These are phyloP conservation scores for Serpula lacrymans DNA, from an alignment of 768 basidiomycete species.

Conservation along the genomic window DNA sequence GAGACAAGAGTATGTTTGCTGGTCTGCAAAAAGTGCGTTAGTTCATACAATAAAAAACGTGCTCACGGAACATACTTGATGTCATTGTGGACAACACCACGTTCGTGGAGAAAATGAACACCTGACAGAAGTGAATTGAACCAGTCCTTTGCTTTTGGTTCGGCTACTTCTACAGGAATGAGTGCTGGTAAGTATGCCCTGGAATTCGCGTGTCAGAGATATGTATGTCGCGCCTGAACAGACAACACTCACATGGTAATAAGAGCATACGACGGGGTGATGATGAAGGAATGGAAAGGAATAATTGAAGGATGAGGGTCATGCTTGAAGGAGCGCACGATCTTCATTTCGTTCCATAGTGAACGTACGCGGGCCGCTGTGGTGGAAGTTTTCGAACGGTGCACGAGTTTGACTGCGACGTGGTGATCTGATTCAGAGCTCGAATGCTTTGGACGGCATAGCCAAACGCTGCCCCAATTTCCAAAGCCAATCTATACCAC, in stretches of 20 bases:
- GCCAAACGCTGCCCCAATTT: slow-evolving; percentile 92
- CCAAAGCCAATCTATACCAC: slow-evolving; percentile 76
- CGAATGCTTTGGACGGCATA: slow-evolving; percentile 60
- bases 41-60: neutral
- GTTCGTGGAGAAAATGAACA: slow-evolving; percentile 78
- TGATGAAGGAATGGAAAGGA: slow-evolving; percentile 90
- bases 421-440: slow-evolving; percentile 36
- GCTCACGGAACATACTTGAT: slow-evolving; percentile 74
- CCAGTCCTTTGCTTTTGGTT: slow-evolving; percentile 75
- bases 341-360: slow-evolving; percentile 98
- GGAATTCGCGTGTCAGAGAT: slow-evolving; percentile 10
- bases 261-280: slow-evolving; percentile 85
- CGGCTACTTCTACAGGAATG: slow-evolving; percentile 85
- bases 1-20: slow-evolving; percentile 87
- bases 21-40: slow-evolving; percentile 66
- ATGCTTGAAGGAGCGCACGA: slow-evolving; percentile 77
- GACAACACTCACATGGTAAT: slow-evolving; percentile 76
- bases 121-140: slow-evolving; percentile 80
- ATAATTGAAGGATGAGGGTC: slow-evolving; percentile 92
- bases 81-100: slow-evolving; percentile 88
- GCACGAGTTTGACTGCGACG: slow-evolving; percentile 92
- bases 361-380: slow-evolving; percentile 89
- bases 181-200: slow-evolving; percentile 88
- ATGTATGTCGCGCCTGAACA: slow-evolving; percentile 3
- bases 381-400: slow-evolving; percentile 74